phyloP scores from a whole-genome alignment of 2,329 filamentous ascomycete genomes.

The Colletotrichum costaricense region DNA sequence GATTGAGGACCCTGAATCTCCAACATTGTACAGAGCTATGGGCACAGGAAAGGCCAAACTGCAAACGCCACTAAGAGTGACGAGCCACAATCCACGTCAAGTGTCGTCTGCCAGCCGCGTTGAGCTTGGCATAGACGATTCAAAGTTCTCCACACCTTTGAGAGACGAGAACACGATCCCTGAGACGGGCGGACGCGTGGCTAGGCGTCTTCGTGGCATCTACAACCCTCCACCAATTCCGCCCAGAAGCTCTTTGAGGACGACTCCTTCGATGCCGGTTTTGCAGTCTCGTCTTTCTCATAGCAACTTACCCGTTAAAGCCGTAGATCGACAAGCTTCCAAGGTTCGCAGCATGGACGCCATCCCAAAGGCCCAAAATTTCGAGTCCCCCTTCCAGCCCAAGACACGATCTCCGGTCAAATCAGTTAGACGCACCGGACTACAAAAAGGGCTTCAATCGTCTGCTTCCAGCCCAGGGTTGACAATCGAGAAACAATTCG shows the following conservation, averaged over 20 bases:
- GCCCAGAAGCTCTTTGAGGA: constrained; percentile 21
- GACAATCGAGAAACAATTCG: constrained; percentile 15
- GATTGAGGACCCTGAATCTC: constrained; percentile 53
- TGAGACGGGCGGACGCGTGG: not conserved
- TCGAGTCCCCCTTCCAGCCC: not conserved
- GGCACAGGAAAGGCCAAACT: not conserved
- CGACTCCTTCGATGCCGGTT: constrained; percentile 24
- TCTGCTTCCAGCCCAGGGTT: constrained; percentile 25
- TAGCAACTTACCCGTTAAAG: constrained; percentile 10
- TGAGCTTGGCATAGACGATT: not conserved
- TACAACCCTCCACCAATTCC: constrained; percentile 26
- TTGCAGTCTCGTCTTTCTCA: constrained; percentile 3
- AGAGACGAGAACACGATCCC: constrained; percentile 27
- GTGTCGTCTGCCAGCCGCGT: constrained; percentile 21
- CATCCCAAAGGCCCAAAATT: not conserved
- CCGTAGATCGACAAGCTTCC: not conserved
- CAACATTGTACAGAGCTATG: constrained; percentile 28
- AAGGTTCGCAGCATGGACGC: constrained; percentile 9
- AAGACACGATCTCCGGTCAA: constrained; percentile 29
- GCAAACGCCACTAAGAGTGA: constrained; percentile 18
- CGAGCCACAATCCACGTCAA: constrained; percentile 16
- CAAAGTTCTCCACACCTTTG: not conserved
- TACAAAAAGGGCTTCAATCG: not conserved
- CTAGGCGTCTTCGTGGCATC: not conserved
- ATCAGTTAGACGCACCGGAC: constrained; percentile 4